Conservation (phyloP, 176 grass and related monocot genomes). For the Ananas comosus region DNA sequence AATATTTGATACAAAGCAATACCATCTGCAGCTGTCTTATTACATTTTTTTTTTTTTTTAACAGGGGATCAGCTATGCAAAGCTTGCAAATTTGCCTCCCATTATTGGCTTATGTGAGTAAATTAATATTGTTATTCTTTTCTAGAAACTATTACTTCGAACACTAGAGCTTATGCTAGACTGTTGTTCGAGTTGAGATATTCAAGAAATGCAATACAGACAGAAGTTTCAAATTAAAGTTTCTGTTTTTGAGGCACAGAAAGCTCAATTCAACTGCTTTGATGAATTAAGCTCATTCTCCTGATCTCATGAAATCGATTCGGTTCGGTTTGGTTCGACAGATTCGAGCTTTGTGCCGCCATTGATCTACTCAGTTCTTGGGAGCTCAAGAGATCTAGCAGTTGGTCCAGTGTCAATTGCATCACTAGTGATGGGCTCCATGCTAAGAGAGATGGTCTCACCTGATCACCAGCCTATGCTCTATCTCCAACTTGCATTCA, state of each 20-base stretch:
- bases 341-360: conserved; percentile 99
- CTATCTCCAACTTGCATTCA: conserved; percentile 94
- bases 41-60: neutral
- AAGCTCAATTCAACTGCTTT: neutral
- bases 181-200: too few species aligned
- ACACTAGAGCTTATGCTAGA: too few species aligned
- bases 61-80: conserved; percentile 99
- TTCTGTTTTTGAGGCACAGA: neutral
- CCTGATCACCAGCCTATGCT: conserved; percentile 70
- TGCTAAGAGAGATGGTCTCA: conserved; percentile 73
- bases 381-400: conserved; percentile 84
- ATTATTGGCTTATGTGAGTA: conserved; percentile 91
- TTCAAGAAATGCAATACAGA: too few species aligned
- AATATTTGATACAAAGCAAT: neutral
- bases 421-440: conserved; percentile 96
- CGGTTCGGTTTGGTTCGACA: conserved; percentile 1
- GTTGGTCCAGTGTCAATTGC: conserved; percentile 94
- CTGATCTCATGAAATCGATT: neutral
- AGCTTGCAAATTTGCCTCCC: conserved; percentile 89
- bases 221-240: neutral
- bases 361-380: conserved; percentile 84
- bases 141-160: neutral
- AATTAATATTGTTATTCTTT: neutral
- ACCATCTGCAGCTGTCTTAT: neutral
- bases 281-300: neutral